Conservation (phyloP, 768 basidiomycete species). For the Tubosaeta sp. region DNA sequence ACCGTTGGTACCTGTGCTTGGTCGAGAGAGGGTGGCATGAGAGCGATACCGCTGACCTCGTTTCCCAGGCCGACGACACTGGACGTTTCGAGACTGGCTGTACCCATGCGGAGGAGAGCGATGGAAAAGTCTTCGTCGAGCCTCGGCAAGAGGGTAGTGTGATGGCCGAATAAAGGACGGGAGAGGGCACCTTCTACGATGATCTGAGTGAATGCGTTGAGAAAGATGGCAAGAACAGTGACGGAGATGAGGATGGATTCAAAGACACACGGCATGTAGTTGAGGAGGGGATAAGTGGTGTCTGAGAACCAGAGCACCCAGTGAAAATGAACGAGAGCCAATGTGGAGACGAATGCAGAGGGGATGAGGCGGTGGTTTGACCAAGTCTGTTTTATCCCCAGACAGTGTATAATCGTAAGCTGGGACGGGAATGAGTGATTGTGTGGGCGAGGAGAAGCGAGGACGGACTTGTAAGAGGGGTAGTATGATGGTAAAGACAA, state of each 20-base stretch:
- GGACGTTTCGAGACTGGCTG: conserved; percentile 72
- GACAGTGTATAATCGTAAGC: conserved; percentile 60
- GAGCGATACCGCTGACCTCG: conserved; percentile 56
- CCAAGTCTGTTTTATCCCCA: conserved; percentile 61
- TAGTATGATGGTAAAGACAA: conserved; percentile 65
- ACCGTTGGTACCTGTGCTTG: conserved; percentile 31
- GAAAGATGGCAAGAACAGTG: conserved; percentile 53
- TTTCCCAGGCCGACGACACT: conserved; percentile 69
- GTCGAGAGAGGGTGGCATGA: conserved; percentile 11
- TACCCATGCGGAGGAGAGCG: conserved; percentile 65
- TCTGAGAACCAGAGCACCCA: conserved; percentile 48
- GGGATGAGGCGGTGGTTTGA: conserved; percentile 68
- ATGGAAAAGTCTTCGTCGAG: conserved; percentile 73
- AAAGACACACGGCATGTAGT: conserved; percentile 69
- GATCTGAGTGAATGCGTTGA: conserved; percentile 65
- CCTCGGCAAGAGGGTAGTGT: conserved; percentile 42
- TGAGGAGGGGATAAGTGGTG: conserved; percentile 61
- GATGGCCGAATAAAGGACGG: conserved; percentile 53
- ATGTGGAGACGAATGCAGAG: conserved; percentile 55
- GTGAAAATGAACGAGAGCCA: conserved; percentile 67
- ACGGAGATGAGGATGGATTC: conserved; percentile 58
- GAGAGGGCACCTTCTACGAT: conserved; percentile 56
- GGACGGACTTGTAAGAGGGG: conserved; percentile 64
- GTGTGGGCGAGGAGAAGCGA: neutral
- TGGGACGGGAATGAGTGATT: conserved; percentile 21